Evolutionary conservation across 805 yeast genomes (phyloP).

Genomic region (Scheffersomyces ergatensis): DNA sequence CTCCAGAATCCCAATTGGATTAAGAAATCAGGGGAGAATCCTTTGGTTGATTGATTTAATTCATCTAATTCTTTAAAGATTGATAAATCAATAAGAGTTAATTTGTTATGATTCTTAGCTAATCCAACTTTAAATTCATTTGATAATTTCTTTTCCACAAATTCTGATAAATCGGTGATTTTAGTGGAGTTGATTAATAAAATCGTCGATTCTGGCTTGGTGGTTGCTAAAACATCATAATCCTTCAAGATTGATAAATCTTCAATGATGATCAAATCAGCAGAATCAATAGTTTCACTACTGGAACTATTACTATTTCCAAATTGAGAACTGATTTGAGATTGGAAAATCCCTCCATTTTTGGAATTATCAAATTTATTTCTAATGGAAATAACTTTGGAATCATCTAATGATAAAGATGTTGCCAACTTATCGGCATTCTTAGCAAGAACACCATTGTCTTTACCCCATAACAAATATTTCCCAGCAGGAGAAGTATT

Average conservation of each 20-base stretch:
- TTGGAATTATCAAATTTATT: conserved; percentile 69
- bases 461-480: conserved; percentile 66
- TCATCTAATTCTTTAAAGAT: conserved; percentile 60
- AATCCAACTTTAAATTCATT: conserved; percentile 48
- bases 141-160: conserved; percentile 38
- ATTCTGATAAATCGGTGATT: conserved; percentile 47
- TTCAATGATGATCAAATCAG: conserved; percentile 66
- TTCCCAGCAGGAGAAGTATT: conserved; percentile 43
- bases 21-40: conserved; percentile 72
- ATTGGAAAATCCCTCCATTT: conserved; percentile 73
- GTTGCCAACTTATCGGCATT: conserved; percentile 67
- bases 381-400: conserved; percentile 51
- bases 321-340: conserved; percentile 48
- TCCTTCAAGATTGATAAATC: conserved; percentile 50
- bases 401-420: conserved; percentile 62
- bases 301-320: background rate
- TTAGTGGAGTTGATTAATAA: conserved; percentile 42
- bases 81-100: conserved; percentile 61
- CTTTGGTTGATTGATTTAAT: conserved; percentile 55
- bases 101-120: conserved; percentile 49
- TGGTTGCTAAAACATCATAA: conserved; percentile 62
- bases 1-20: conserved; percentile 82
- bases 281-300: conserved; percentile 43
- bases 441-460: conserved; percentile 52
- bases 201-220: conserved; percentile 54